A percentile compares a stretch with the other conserved stretches of the same genome.
phyloP scores from a whole-genome alignment of 768 basidiomycete genomes.

The Coprinopsis sp. region DNA sequence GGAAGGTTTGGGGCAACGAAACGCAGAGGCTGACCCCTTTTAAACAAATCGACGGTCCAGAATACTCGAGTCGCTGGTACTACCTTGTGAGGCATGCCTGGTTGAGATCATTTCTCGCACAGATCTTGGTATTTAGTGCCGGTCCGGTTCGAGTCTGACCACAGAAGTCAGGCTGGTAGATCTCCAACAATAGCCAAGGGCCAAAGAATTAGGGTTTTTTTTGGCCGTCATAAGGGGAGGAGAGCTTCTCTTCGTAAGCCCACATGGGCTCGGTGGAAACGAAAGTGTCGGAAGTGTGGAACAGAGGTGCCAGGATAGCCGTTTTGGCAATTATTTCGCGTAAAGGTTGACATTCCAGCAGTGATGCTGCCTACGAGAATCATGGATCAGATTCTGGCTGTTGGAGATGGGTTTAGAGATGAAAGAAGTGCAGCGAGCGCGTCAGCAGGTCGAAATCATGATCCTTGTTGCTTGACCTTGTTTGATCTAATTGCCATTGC shows the following conservation, averaged over 20 bases:
- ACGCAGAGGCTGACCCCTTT: neutral
- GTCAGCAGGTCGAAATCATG: neutral
- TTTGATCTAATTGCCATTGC: neutral
- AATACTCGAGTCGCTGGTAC: neutral
- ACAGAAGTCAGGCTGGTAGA: neutral
- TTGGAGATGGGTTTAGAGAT: neutral
- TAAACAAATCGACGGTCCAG: neutral
- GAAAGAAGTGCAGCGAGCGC: neutral
- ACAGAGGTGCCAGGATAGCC: neutral
- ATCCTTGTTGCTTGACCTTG: neutral
- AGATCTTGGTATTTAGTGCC: neutral
- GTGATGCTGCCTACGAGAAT: neutral
- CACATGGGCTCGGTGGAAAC: neutral
- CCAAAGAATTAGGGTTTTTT: no score
- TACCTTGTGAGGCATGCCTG: no score
- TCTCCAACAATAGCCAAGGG: neutral
- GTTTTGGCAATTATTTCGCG: neutral
- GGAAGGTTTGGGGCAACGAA: neutral
- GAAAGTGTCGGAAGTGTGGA: neutral
- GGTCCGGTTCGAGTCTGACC: conserved; percentile 1
- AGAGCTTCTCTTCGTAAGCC: neutral
- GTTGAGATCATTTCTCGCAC: neutral
- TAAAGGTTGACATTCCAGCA: neutral
- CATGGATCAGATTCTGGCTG: neutral
- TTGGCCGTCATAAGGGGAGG: neutral